Evolutionary conservation across 345 rosid species (phyloP).

Genomic region (Gossypium mustelinum): DNA sequence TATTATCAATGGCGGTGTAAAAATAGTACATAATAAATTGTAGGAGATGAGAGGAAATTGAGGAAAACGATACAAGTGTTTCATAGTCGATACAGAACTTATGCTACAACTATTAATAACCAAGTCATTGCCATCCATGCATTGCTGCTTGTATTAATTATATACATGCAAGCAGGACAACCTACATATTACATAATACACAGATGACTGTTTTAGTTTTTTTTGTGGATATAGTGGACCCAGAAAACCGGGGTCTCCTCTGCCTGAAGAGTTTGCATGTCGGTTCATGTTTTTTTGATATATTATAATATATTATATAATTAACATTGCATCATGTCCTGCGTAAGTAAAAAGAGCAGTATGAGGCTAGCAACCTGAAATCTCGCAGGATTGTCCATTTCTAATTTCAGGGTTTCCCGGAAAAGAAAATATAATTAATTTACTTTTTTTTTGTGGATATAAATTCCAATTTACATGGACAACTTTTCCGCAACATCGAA

Average conservation of each 20-base stretch:
- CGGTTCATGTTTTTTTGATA: neutral
- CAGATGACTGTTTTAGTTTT: neutral
- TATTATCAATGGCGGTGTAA: conserved; percentile 9
- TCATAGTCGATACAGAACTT: neutral
- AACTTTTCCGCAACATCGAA: neutral
- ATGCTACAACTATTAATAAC: neutral
- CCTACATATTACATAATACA: neutral
- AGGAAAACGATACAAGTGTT: neutral
- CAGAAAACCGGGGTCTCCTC: neutral
- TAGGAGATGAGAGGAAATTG: neutral
- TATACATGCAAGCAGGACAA: neutral
- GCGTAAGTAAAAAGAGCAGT: too few species aligned
- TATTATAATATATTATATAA: too few species aligned
- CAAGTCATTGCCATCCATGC: neutral
- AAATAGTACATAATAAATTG: neutral
- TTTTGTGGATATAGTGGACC: neutral
- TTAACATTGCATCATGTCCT: neutral
- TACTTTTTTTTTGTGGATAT: neutral
- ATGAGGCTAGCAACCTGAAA: neutral
- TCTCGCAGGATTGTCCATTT: neutral
- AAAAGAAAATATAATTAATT: neutral
- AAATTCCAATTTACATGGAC: neutral
- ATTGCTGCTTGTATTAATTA: neutral
- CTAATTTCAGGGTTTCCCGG: neutral
- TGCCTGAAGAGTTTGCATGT: neutral